A percentile compares a stretch with the other conserved stretches of the same genome.
phyloP scores from a whole-genome alignment of 139 green algal genomes.

The Zygnema circumcarinatum region DNA sequence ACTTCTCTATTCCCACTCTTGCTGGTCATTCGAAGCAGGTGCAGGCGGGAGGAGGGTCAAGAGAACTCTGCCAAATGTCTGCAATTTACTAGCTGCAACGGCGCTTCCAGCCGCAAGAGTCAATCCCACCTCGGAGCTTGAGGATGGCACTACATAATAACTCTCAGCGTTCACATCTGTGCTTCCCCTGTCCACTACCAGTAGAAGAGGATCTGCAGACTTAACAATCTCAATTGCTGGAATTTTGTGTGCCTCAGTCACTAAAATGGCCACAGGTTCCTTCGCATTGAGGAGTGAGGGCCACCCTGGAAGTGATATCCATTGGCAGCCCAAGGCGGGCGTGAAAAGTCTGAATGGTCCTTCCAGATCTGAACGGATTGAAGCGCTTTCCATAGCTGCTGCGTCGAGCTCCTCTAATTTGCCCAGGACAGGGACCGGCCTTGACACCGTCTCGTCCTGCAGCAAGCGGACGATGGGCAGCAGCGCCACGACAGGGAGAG shows the following conservation, averaged over 20 bases:
- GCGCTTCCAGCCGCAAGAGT: neutral
- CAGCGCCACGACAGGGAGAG: neutral
- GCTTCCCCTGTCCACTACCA: neutral
- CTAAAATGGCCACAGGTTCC: constrained; percentile 31
- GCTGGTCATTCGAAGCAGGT: too few relatives aligned
- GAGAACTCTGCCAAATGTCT: neutral
- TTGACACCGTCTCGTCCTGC: constrained; percentile 9
- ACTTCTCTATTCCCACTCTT: too few relatives aligned
- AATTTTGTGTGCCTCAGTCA: neutral
- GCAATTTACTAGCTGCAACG: neutral
- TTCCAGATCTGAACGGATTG: constrained; percentile 12
- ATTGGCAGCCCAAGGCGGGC: neutral
- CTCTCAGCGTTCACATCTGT: neutral
- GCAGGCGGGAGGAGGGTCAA: neutral
- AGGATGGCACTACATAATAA: neutral
- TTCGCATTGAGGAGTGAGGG: neutral
- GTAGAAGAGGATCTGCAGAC: neutral
- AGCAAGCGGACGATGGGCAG: constrained; percentile 29
- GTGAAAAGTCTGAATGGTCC: constrained; percentile 46
- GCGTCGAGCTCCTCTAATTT: constrained; percentile 18
- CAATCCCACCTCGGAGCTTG: neutral
- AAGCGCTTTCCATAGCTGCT: neutral
- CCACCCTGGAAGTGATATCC: constrained; percentile 44
- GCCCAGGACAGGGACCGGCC: constrained; percentile 7
- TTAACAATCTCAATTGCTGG: neutral